Base-by-base conservation (phyloP, 192 early-diverging fungal genomes). In the Coemansia sp. region DNA sequence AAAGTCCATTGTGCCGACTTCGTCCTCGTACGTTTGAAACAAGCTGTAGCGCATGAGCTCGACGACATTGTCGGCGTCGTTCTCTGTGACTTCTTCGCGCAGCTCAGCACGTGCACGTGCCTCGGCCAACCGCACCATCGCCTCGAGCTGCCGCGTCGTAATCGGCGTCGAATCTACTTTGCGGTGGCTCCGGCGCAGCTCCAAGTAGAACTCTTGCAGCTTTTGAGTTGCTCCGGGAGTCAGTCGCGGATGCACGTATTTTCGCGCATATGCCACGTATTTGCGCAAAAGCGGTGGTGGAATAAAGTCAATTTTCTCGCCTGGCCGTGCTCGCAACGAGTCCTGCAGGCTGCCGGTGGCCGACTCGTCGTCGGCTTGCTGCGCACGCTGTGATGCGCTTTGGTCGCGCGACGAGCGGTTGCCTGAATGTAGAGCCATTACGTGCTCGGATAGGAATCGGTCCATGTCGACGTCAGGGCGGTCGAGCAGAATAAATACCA, bases 191-290 rank as follows among this genome's bases (percentile, higher is more conserved):
- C 71, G 65, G 28, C 90, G 78, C 40, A 93, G 81, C 53, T 84
- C 84, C 19, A 91, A 37, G 55, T 92, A 93, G 57, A 90, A 92
- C n/a, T 84, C 69, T 63, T 91, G 88, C 22, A 92, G 72, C 6
- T 72, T 79, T 5, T 53, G 40, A 5, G 81, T 85, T 2, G 90
- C 90, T 25, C 80, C 89, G 5, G 52, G 59, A 4, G 87, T 85
- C 28, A 91, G 64, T n/a, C 67, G 68, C 3, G 92, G 92, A 21
- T 88, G 85, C 28, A 92, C 86, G 53, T 92, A 84, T 44, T 89
- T 90, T 55, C 88, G 83, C 14, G 93, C 92, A 65, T 92, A 95
- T 6, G 93, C 89, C 44, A 95, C 90, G 66, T 94, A 95, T 64
- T 92, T 91, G 59, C 91, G 85, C 36, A 94, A 54, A 23, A 94